Conservation (phyloP, 2,329 filamentous ascomycete genomes). For the Bipolaris cookei region DNA sequence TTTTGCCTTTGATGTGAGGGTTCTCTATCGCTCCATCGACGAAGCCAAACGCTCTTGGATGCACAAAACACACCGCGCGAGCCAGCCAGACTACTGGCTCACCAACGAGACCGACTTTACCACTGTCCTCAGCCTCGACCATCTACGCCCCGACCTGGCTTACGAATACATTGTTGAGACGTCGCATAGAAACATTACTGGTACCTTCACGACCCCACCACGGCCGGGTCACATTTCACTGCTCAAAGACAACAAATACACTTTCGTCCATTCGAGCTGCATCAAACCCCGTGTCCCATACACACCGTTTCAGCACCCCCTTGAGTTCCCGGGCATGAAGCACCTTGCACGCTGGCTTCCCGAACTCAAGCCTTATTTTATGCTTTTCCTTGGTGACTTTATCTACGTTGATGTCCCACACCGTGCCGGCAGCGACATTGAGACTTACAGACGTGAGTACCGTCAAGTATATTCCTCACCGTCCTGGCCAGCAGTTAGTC, state of each 20-base stretch:
- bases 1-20: constrained; percentile 68
- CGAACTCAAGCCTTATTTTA: constrained; percentile 73
- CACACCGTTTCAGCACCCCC: constrained; percentile 78
- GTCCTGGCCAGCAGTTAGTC: constrained; percentile 78
- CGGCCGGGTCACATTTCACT: constrained; percentile 66
- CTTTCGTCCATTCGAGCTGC: constrained; percentile 91
- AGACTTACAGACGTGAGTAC: constrained; percentile 89
- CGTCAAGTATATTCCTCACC: constrained; percentile 94
- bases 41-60: constrained; percentile 39
- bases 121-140: constrained; percentile 68
- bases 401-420: constrained; percentile 90
- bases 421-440: constrained; percentile 72
- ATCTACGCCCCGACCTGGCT: constrained; percentile 71
- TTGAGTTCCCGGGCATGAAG: constrained; percentile 80
- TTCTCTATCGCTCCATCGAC: constrained; percentile 42
- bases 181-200: constrained; percentile 80
- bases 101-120: constrained; percentile 85
- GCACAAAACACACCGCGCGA: constrained; percentile 38
- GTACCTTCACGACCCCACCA: constrained; percentile 80
- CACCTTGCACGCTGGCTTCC: constrained; percentile 77
- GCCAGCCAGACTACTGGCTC: constrained; percentile 57
- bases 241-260: constrained; percentile 72
- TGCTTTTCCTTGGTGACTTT: constrained; percentile 80
- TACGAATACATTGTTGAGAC: constrained; percentile 77
- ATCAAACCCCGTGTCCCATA: constrained; percentile 93